Base-by-base conservation (phyloP, 805 yeast species). In the Priceomyces haplophilus region DNA sequence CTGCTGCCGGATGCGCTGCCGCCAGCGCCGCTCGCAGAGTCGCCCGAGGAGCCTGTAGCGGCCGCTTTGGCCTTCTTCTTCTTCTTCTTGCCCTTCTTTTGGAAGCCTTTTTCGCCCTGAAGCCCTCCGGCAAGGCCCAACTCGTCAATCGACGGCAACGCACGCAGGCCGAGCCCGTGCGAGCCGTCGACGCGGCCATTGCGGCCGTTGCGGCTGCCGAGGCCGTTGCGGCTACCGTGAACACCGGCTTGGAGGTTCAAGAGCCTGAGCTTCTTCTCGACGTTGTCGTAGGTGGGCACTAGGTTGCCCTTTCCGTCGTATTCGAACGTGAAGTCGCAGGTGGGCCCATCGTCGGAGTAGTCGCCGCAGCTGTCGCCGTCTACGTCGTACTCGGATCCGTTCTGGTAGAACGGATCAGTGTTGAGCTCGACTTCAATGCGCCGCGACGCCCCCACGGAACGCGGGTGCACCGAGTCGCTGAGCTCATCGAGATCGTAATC, bases 251-350 rank as follows among this genome's bases (percentile, higher is more conserved):
- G 62, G 27, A 66, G 48, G 32, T 51, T 55, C 65, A 65, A 58
- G 44, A 59, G 54, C 32, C 66, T 59, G 38, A 67, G 52, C 45
- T 67, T 65, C 34, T 65, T 69, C 46, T 66, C 72, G n/a, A 67
- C 61, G 37, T 65, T 58, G 47, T 55, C 65, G 37, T 64, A 62
- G 1, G 72, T 62, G n/a, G 74, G 73, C 7, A 68, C 59, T 30
- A 70, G 46, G 46, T 65, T 66, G 3, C 75, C 75, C 18, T 61
- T 62, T 30, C 55, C 56, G 45, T 69, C 73, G 47, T 70, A 70
- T 45, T 70, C 76, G 48, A 70, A 70, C 6, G 75, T 70, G 43
- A 70, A 68, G 45, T 70, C 74, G 48, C 73, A 70, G 15, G 71
- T 64, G 2, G 73, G 72, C 12, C 69, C 74, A 25, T 63, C 59